Evolutionary conservation across 352 stramenopile species (phyloP).

Genomic region (Nothophytophthora sp.): DNA sequence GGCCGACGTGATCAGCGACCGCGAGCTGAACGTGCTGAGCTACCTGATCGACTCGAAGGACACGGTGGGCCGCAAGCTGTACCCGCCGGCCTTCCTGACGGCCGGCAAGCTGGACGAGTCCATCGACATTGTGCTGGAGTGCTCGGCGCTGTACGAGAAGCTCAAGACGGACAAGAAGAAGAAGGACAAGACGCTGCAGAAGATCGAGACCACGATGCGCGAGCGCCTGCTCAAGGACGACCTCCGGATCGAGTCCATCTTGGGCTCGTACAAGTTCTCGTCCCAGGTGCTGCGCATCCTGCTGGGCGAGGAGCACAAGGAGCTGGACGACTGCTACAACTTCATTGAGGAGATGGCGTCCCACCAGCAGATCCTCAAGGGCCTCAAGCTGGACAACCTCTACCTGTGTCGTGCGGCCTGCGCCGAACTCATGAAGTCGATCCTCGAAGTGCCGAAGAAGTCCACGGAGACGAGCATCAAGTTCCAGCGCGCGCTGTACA

Average conservation of each 20-base stretch:
- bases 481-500: slow-evolving; percentile 82
- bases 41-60: slow-evolving; percentile 86
- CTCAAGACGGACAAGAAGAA: slow-evolving; percentile 87
- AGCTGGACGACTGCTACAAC: slow-evolving; percentile 79
- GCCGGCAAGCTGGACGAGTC: slow-evolving; percentile 84
- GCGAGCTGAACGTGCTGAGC: slow-evolving; percentile 81
- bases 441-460: slow-evolving; percentile 80
- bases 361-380: slow-evolving; percentile 75
- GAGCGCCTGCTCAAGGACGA: slow-evolving; percentile 84
- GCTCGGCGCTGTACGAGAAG: slow-evolving; percentile 76
- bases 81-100: slow-evolving; percentile 79
- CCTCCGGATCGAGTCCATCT: slow-evolving; percentile 75
- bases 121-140: slow-evolving; percentile 86
- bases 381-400: slow-evolving; percentile 74
- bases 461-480: slow-evolving; percentile 79
- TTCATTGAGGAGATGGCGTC: slow-evolving; percentile 85
- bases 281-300: slow-evolving; percentile 79
- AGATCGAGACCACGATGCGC: slow-evolving; percentile 84
- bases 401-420: slow-evolving; percentile 63
- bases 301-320: slow-evolving; percentile 83
- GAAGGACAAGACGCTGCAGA: slow-evolving; percentile 85
- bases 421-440: slow-evolving; percentile 83
- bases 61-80: slow-evolving; percentile 66
- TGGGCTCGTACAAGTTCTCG: slow-evolving; percentile 89
- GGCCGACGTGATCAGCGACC: slow-evolving; percentile 79